These are phyloP conservation scores for Trichoderma lentiforme DNA, from an alignment of 2,329 filamentous ascomycete genomes.

Conservation along the genomic window DNA sequence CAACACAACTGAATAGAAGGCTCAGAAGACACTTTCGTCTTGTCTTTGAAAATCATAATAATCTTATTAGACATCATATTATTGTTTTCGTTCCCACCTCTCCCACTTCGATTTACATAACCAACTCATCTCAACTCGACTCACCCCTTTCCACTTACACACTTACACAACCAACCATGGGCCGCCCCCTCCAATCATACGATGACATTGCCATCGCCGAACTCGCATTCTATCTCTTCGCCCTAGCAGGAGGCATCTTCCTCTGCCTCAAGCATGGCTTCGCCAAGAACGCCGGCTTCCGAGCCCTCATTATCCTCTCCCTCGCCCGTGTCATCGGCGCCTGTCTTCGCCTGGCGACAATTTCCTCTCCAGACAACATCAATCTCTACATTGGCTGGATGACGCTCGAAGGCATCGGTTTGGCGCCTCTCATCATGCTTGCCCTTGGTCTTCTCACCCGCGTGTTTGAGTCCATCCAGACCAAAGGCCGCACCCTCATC, in stretches of 20 bases:
- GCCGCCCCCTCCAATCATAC: slow-evolving; percentile 27
- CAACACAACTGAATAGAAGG: neutral
- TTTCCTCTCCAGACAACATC: slow-evolving; percentile 50
- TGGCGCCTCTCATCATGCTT: slow-evolving; percentile 48
- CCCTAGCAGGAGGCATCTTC: slow-evolving; percentile 29
- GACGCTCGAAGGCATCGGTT: slow-evolving; percentile 32
- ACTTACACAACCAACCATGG: slow-evolving; percentile 19
- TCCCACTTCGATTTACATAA: neutral
- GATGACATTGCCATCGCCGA: slow-evolving; percentile 34
- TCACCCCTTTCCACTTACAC: neutral
- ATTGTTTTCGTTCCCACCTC: neutral
- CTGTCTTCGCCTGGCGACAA: slow-evolving; percentile 38
- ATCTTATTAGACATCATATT: neutral
- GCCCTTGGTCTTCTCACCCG: slow-evolving; percentile 32
- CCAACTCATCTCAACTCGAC: neutral
- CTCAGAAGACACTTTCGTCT: neutral
- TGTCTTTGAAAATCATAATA: neutral
- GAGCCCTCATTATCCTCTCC: slow-evolving; percentile 57
- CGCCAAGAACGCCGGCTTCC: slow-evolving; percentile 57
- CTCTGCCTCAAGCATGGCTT: slow-evolving; percentile 51
- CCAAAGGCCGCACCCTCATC: slow-evolving; percentile 31
- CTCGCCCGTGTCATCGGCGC: slow-evolving; percentile 56
- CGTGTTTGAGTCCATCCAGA: slow-evolving; percentile 47
- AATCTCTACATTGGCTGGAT: slow-evolving; percentile 34
- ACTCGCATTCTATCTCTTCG: slow-evolving; percentile 30